phyloP scores from a whole-genome alignment of 2,329 filamentous ascomycete genomes.

The Xylariaceae sp. region DNA sequence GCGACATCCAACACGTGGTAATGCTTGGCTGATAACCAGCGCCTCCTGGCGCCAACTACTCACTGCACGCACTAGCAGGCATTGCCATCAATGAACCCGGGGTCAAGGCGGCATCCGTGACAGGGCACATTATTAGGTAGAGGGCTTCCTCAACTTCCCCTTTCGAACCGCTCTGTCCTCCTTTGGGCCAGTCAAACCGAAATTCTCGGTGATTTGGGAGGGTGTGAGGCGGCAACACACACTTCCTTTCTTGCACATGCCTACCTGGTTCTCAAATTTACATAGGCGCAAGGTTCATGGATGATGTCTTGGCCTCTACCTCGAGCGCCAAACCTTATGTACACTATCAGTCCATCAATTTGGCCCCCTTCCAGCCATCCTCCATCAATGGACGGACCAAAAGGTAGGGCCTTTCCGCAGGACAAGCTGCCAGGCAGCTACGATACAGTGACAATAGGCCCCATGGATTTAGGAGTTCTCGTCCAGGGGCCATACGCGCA shows the following conservation, averaged over 20 bases:
- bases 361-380: background rate
- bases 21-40: conserved; percentile 13
- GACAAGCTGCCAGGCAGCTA: no score
- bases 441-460: no score
- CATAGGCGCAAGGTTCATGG: background rate
- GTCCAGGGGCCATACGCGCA: no score
- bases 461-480: no score
- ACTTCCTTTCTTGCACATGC: background rate
- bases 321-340: background rate
- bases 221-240: no score
- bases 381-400: conserved; percentile 1
- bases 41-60: background rate
- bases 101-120: background rate
- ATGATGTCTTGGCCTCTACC: background rate
- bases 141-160: no score
- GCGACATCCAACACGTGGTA: conserved; percentile 19
- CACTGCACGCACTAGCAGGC: background rate
- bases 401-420: no score
- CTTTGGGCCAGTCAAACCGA: no score
- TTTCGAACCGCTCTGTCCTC: no score
- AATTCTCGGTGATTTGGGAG: no score
- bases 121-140: background rate
- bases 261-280: background rate
- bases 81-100: background rate
- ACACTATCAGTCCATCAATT: background rate